Percentiles rank a stretch among this genome's conserved stretches.
Evolutionary conservation across 768 basidiomycete genomes (phyloP).

Genomic region (Cystofilobasidium bisporidii): DNA sequence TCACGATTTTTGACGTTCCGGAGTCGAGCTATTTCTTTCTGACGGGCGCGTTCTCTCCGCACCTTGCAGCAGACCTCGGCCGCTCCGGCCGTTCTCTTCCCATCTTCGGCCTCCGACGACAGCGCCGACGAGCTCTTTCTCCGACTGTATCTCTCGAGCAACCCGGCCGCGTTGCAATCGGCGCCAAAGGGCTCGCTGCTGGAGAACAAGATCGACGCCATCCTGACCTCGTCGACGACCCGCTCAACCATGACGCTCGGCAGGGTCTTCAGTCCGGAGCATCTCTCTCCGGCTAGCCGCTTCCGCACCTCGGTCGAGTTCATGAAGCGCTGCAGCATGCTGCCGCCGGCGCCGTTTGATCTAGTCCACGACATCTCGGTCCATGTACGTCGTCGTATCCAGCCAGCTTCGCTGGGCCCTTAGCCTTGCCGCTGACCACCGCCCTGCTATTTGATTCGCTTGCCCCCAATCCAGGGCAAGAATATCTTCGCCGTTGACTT

Average conservation of each 20-base stretch:
- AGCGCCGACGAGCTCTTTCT: conserved; percentile 22
- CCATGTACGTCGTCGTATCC: neutral
- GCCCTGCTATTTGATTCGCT: too few species aligned
- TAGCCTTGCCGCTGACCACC: too few species aligned
- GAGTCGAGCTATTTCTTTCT: too few species aligned
- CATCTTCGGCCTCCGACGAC: neutral
- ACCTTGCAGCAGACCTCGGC: neutral
- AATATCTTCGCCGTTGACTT: conserved; percentile 14
- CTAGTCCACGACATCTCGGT: neutral
- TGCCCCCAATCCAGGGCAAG: neutral
- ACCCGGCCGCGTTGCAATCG: neutral
- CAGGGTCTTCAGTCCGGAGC: neutral
- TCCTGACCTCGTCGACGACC: neutral
- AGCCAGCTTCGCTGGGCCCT: too few species aligned
- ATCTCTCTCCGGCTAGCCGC: neutral
- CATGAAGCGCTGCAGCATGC: neutral
- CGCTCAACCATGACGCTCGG: conserved; percentile 4
- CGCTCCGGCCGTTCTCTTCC: neutral
- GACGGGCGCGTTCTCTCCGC: too few species aligned
- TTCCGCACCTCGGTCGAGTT: neutral
- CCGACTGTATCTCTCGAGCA: neutral
- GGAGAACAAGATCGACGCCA: neutral
- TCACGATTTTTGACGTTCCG: too few species aligned
- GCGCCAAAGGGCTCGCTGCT: neutral
- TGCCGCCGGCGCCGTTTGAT: neutral